Evolutionary conservation across 163 green algal genomes (phyloP).

Genomic region (Prototheca cutis): DNA sequence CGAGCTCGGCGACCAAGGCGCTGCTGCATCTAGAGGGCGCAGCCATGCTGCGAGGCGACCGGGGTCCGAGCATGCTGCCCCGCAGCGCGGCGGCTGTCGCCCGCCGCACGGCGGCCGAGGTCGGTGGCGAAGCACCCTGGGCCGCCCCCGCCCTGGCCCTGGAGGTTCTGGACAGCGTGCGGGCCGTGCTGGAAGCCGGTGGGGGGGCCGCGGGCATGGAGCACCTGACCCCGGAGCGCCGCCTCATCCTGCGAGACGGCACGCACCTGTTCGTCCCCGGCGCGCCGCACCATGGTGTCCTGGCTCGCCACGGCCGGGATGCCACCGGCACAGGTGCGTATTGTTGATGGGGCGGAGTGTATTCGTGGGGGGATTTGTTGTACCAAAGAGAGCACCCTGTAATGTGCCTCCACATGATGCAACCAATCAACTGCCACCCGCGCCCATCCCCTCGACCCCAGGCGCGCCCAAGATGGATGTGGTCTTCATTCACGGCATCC

Average conservation of each 20-base stretch:
- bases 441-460: no score
- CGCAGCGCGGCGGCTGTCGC: neutral
- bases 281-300: slow-evolving; percentile 46
- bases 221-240: slow-evolving; percentile 1
- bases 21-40: slow-evolving; percentile 60
- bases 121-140: neutral
- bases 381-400: no score
- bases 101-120: neutral
- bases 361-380: no score
- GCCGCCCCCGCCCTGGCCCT: slow-evolving; percentile 1
- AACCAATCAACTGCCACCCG: no score
- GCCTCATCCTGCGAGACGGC: slow-evolving; percentile 39
- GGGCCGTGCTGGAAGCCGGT: slow-evolving; percentile 9
- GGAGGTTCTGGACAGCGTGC: slow-evolving; percentile 6
- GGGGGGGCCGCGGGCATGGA: slow-evolving; percentile 6
- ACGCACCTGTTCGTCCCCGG: slow-evolving; percentile 62
- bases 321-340: slow-evolving; percentile 3
- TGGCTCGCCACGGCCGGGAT: slow-evolving; percentile 25
- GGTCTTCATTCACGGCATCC: slow-evolving; percentile 93
- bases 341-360: no score
- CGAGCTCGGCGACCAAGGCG: slow-evolving; percentile 44
- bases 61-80: neutral
- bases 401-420: no score
- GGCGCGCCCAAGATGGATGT: slow-evolving; percentile 61
- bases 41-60: slow-evolving; percentile 10